Conservation (phyloP, 441 rosid genomes). For the Gossypium schwendimanii region DNA sequence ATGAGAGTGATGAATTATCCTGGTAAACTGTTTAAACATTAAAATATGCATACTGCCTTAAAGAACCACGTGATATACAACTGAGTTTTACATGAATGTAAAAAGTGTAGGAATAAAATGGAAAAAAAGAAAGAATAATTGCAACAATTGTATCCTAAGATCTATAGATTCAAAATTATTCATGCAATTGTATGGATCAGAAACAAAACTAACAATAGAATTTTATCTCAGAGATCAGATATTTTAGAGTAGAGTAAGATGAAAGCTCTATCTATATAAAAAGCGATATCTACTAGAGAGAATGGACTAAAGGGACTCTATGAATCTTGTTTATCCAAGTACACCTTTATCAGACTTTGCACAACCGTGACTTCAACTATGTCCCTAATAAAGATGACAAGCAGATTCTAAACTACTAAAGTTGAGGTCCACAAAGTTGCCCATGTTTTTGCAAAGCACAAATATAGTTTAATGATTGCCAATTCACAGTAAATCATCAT, state of each 20-base stretch:
- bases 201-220: background rate
- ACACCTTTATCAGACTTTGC: background rate
- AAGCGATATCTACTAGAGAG: background rate
- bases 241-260: background rate
- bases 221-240: background rate
- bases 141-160: background rate
- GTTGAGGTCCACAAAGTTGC: background rate
- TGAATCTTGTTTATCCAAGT: background rate
- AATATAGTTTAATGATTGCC: background rate
- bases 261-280: background rate
- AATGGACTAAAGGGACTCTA: background rate
- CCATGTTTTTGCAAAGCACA: background rate
- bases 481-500: background rate
- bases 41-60: background rate
- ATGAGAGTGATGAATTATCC: background rate
- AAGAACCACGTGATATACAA: background rate
- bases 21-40: background rate
- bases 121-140: background rate
- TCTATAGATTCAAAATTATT: background rate
- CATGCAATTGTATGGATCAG: background rate
- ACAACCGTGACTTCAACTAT: background rate
- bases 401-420: background rate
- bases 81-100: background rate
- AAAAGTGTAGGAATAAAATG: background rate
- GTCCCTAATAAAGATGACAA: background rate